phyloP scores from a whole-genome alignment of 139 green algal species.

The Medakamo hakoo region DNA sequence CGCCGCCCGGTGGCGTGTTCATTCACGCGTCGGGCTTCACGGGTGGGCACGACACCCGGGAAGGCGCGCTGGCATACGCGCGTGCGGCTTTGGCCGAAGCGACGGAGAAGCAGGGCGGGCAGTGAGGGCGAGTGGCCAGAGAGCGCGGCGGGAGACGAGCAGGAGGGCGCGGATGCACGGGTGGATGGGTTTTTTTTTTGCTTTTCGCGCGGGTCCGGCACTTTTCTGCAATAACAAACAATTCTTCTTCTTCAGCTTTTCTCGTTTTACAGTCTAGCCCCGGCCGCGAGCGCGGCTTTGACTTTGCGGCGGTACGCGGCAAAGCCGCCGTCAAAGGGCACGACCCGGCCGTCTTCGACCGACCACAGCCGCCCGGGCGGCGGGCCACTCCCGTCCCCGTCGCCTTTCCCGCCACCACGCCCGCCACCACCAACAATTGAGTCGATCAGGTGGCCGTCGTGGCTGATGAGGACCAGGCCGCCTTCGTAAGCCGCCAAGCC shows the following conservation, averaged over 20 bases:
- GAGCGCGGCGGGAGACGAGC: neutral
- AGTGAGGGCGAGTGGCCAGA: slow-evolving; percentile 2
- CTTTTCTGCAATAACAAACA: too few species aligned
- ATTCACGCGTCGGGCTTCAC: slow-evolving; percentile 88
- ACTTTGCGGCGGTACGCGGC: neutral
- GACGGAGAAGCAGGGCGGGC: neutral
- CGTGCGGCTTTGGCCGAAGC: slow-evolving; percentile 21
- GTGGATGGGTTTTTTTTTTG: neutral
- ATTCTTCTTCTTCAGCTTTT: too few species aligned
- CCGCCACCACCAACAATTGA: too few species aligned
- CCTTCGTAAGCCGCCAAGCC: slow-evolving; percentile 3
- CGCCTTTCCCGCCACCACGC: too few species aligned
- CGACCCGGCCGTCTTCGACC: slow-evolving; percentile 14
- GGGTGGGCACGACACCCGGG: slow-evolving; percentile 65
- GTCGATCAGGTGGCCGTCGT: slow-evolving; percentile 71
- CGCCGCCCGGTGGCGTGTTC: slow-evolving; percentile 56
- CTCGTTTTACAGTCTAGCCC: neutral
- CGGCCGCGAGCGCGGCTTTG: too few species aligned
- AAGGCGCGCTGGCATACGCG: slow-evolving; percentile 61
- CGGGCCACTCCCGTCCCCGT: too few species aligned
- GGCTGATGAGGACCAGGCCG: slow-evolving; percentile 67
- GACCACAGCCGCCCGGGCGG: slow-evolving; percentile 50
- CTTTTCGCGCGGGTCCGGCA: too few species aligned
- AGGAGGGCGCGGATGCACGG: neutral
- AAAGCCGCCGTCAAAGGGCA: neutral